phyloP scores from a whole-genome alignment of 345 rosid genomes.

The Odontarrhena argentea region DNA sequence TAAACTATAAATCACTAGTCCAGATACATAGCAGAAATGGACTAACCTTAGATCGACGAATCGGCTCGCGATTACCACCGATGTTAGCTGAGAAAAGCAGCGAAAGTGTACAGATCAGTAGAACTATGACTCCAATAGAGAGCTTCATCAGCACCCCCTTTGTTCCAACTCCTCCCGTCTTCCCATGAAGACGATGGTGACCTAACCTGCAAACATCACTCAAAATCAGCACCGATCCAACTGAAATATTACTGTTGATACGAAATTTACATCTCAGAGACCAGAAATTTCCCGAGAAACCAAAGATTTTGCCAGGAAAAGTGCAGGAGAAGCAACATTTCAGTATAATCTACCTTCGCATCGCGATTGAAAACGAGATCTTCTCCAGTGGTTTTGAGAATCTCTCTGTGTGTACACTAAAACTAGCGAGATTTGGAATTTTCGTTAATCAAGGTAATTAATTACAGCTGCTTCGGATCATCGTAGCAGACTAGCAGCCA shows the following conservation, averaged over 20 bases:
- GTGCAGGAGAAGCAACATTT: background rate
- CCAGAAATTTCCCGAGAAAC: conserved; percentile 18
- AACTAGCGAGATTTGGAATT: conserved; percentile 31
- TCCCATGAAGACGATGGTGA: conserved; percentile 65
- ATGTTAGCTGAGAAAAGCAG: conserved; percentile 58
- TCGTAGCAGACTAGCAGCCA: background rate
- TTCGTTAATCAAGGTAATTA: conserved; percentile 18
- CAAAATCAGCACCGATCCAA: conserved; percentile 40
- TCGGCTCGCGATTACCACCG: conserved; percentile 48
- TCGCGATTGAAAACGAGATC: conserved; percentile 21
- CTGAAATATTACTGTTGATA: background rate
- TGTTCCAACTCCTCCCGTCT: conserved; percentile 62
- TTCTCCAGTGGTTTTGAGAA: conserved; percentile 7
- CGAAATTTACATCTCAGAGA: conserved; percentile 21
- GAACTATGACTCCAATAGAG: conserved; percentile 60
- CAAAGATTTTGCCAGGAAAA: background rate
- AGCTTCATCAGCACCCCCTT: conserved; percentile 67
- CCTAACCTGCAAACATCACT: conserved; percentile 54
- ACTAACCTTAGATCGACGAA: conserved; percentile 58
- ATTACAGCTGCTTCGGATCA: conserved; percentile 31
- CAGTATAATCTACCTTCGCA: conserved; percentile 34
- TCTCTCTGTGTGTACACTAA: conserved; percentile 4
- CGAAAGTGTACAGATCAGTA: conserved; percentile 78
- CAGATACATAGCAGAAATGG: background rate
- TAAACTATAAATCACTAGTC: conserved; percentile 26